Conservation (phyloP, 345 rosid species). For the Eucalyptus leucophloia region DNA sequence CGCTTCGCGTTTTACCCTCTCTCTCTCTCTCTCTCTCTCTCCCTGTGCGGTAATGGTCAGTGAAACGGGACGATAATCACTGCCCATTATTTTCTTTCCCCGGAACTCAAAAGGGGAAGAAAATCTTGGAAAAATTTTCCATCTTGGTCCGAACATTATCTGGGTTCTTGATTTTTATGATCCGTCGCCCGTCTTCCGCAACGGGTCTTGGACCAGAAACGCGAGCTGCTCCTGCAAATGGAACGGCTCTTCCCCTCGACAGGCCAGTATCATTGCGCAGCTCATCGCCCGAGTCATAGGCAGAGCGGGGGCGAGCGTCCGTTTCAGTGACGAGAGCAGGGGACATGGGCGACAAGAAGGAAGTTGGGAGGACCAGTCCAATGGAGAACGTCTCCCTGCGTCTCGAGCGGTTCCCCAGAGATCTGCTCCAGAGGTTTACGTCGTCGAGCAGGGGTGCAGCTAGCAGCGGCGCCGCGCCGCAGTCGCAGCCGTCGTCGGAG, state of each 20-base stretch:
- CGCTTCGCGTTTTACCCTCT: not conserved
- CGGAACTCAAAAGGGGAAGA: not conserved
- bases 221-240: not conserved
- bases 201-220: not conserved
- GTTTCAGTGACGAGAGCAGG: not conserved
- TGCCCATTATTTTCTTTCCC: not conserved
- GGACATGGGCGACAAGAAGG: not conserved
- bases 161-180: not conserved
- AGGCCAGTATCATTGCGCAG: not conserved
- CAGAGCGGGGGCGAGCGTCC: not conserved
- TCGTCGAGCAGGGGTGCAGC: not conserved
- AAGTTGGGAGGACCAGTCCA: not conserved
- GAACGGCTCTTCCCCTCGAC: not conserved
- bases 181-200: not conserved
- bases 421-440: conserved; percentile 63
- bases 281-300: not conserved
- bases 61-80: not conserved
- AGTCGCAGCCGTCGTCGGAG: not conserved
- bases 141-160: not conserved
- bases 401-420: not conserved
- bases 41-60: not conserved
- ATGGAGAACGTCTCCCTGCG: not conserved
- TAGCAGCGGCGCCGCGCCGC: not conserved
- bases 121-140: not conserved
- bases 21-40: not conserved